A percentile compares a stretch with the other conserved stretches of the same genome.
These are phyloP conservation scores for Acaromyces ingoldii DNA, from an alignment of 1,284 basidiomycete species.

Conservation along the genomic window DNA sequence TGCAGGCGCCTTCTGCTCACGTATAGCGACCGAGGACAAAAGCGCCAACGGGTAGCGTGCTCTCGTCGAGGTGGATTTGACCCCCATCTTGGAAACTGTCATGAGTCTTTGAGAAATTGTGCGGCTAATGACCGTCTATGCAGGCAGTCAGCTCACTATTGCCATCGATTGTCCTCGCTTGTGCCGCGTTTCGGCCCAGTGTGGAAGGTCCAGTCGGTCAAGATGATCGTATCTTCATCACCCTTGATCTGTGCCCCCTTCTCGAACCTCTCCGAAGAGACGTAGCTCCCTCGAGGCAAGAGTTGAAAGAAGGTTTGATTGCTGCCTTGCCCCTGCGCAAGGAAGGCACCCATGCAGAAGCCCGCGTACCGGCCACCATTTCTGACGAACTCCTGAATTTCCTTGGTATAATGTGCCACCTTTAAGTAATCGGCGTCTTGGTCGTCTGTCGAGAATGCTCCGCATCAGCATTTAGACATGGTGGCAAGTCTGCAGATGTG, in stretches of 20 bases:
- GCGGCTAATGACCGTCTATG: too few relatives aligned
- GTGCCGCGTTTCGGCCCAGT: not conserved
- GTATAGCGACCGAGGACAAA: too few relatives aligned
- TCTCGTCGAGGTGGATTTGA: not conserved
- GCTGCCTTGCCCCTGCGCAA: not conserved
- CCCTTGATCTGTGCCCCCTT: not conserved
- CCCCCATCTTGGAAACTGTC: conserved; percentile 9
- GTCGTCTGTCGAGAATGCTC: too few relatives aligned
- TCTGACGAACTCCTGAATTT: not conserved
- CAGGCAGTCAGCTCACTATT: too few relatives aligned
- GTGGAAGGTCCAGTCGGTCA: conserved; percentile 6
- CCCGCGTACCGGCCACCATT: conserved; percentile 1
- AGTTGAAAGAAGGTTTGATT: conserved; percentile 6
- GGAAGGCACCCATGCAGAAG: conserved; percentile 5
- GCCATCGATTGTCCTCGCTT: conserved; percentile 1
- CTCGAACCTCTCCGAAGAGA: not conserved
- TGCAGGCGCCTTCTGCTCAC: too few relatives aligned
- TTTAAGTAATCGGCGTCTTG: not conserved
- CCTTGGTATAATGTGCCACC: conserved; percentile 4
- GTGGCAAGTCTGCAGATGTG: too few relatives aligned
- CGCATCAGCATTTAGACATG: too few relatives aligned
- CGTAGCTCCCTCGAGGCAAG: not conserved
- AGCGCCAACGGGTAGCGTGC: too few relatives aligned
- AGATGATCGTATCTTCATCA: conserved; percentile 2
- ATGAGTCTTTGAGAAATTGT: too few relatives aligned